Percentiles rank a stretch among this genome's conserved stretches.
These are phyloP conservation scores for Cercospora nicotianae DNA, from an alignment of 2,329 filamentous ascomycete species.

Conservation along the genomic window DNA sequence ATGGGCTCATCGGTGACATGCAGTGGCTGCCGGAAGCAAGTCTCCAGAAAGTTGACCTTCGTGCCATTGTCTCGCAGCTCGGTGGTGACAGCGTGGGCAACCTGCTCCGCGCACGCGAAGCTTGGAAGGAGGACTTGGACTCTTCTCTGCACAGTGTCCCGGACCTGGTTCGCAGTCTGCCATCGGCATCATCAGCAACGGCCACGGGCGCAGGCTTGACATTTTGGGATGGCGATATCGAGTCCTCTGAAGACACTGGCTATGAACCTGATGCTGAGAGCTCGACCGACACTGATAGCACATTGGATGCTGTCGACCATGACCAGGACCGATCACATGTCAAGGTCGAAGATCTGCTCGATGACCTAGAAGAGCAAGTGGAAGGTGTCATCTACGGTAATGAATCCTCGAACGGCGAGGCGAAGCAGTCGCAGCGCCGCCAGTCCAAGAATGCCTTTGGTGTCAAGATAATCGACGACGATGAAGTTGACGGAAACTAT, in stretches of 20 bases:
- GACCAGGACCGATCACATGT: background rate
- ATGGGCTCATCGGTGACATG: background rate
- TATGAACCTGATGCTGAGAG: conserved; percentile 6
- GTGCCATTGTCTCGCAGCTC: background rate
- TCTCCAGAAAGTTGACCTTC: background rate
- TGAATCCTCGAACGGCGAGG: background rate
- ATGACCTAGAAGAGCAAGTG: background rate
- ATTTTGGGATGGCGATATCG: background rate
- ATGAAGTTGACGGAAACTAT: background rate
- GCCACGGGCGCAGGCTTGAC: background rate
- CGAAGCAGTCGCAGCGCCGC: background rate
- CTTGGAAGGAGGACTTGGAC: conserved; percentile 3
- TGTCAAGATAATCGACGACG: background rate
- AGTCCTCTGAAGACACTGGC: background rate
- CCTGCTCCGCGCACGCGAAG: conserved; percentile 1
- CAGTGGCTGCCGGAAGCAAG: conserved; percentile 16
- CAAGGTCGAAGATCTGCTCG: background rate
- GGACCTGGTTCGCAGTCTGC: background rate
- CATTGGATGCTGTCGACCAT: background rate
- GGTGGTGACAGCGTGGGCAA: conserved; percentile 1
- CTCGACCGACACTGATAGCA: background rate
- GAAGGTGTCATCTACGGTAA: conserved; percentile 3
- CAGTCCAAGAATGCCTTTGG: background rate
- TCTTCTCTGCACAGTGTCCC: background rate
- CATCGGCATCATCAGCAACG: background rate